These are phyloP conservation scores for Rhinocladiella mackenziei DNA, from an alignment of 2,329 filamentous ascomycete species.

Conservation along the genomic window DNA sequence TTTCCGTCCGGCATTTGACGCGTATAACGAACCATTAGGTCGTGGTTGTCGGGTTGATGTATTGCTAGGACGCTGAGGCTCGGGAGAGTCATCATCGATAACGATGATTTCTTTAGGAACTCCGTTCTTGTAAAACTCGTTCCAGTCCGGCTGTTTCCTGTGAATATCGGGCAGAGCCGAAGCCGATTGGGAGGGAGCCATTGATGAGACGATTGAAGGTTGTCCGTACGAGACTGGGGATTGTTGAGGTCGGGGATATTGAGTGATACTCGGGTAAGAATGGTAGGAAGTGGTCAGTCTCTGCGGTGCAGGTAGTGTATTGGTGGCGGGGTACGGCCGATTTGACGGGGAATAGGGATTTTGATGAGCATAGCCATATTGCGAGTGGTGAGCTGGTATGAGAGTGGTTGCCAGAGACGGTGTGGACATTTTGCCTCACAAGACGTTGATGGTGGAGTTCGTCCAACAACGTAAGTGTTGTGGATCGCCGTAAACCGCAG, in stretches of 20 bases:
- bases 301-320: conserved; percentile 38
- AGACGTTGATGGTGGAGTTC: conserved; percentile 15
- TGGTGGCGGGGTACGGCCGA: conserved; percentile 48
- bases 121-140: conserved; percentile 76
- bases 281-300: conserved; percentile 43
- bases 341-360: conserved; percentile 53
- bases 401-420: conserved; percentile 73
- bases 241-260: conserved; percentile 27
- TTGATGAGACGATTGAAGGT: conserved; percentile 37
- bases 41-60: conserved; percentile 30
- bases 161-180: conserved; percentile 39
- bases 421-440: conserved; percentile 63
- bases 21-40: conserved; percentile 16
- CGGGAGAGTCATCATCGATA: conserved; percentile 68
- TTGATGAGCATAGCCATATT: conserved; percentile 59
- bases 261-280: conserved; percentile 39
- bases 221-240: conserved; percentile 34
- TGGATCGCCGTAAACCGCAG: conserved; percentile 19
- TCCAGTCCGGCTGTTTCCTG: conserved; percentile 66
- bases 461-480: conserved; percentile 21
- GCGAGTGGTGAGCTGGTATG: conserved; percentile 64
- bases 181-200: conserved; percentile 38
- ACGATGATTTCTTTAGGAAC: conserved; percentile 81
- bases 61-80: conserved; percentile 36
- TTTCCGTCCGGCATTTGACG: conserved; percentile 56